Evolutionary conservation across 1,284 basidiomycete genomes (phyloP), one percentile per base, ranked within the genome.

Genomic region (Sutorius eximius): DNA sequence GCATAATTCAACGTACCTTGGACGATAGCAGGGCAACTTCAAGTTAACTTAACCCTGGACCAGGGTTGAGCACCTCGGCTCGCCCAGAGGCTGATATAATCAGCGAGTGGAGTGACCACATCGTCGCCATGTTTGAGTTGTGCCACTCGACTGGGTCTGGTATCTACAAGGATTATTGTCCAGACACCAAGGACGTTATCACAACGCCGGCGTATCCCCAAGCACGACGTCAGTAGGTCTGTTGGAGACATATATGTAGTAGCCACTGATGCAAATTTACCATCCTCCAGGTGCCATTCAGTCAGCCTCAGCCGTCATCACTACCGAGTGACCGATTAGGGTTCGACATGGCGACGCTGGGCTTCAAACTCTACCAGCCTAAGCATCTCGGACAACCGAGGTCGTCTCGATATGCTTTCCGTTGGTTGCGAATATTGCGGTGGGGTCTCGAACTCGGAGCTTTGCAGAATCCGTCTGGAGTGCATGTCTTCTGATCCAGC

Each of bases 31-130:
- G 20, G 30, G 7, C n/a, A 30, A 20, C 3, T 0, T n/a, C 3
- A 5, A 16, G 22, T 47, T 51, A 52, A 57, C 52, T 27, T 56
- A 47, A 51, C 45, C 49, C 40, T 22, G 46, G 9, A 40, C 15
- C 30, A 27, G 45, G 55, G 51, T 46, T 24, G 22, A n/a, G n/a
- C n/a, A n/a, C n/a, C n/a, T 37, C 36, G 12, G 37, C 37, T 18
- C 12, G 37, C 45, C 29, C 30, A 29, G 30, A 8, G 4, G 45
- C 43, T 60, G 60, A 60, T 48, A 59, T 63, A 53, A 61, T 61
- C 52, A 4, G 27, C 20, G 24, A 36, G 3, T 34, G n/a, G n/a
- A n/a, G n/a, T n/a, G n/a, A n/a, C n/a, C n/a, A n/a, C n/a, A n/a
- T n/a, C n/a, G n/a, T n/a, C n/a, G n/a, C n/a, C n/a, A n/a, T n/a